Evolutionary conservation across 202 grass and related monocot genomes (phyloP).

Genomic region (Brachypodium distachyon): DNA sequence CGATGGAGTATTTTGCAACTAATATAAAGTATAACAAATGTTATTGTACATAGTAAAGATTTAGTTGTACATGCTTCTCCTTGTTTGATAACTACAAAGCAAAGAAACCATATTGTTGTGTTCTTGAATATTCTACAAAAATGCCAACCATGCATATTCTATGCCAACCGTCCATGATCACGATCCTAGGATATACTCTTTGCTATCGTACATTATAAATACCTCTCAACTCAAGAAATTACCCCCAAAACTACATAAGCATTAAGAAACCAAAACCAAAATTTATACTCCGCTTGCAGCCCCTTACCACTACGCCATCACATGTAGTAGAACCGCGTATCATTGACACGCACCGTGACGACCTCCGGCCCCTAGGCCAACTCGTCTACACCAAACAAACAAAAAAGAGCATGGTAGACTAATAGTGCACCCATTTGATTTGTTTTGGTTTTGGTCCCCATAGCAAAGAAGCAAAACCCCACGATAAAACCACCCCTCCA

Average conservation of each 20-base stretch:
- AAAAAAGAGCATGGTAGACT: neutral
- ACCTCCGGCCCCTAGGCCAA: neutral
- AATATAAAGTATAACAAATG: no score
- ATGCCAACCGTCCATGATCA: neutral
- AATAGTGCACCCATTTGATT: neutral
- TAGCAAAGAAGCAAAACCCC: conserved; percentile 51
- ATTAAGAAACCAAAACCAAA: neutral
- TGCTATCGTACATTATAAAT: neutral
- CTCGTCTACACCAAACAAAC: neutral
- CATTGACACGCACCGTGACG: neutral
- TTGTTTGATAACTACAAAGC: neutral
- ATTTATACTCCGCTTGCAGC: no score
- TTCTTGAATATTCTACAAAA: neutral
- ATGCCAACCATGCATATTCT: neutral
- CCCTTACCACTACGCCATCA: neutral
- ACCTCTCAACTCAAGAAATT: no score
- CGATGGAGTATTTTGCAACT: no score
- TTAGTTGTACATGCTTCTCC: neutral
- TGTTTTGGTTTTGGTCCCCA: conserved; percentile 33
- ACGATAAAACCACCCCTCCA: conserved; percentile 33
- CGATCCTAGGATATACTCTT: neutral
- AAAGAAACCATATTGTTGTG: neutral
- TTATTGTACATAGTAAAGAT: no score
- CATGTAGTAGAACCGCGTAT: neutral
- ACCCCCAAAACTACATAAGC: neutral